A percentile compares a stretch with the other conserved stretches of the same genome.
Conservation (phyloP, 148 eudicot species). For the Amaranthus palmeri region DNA sequence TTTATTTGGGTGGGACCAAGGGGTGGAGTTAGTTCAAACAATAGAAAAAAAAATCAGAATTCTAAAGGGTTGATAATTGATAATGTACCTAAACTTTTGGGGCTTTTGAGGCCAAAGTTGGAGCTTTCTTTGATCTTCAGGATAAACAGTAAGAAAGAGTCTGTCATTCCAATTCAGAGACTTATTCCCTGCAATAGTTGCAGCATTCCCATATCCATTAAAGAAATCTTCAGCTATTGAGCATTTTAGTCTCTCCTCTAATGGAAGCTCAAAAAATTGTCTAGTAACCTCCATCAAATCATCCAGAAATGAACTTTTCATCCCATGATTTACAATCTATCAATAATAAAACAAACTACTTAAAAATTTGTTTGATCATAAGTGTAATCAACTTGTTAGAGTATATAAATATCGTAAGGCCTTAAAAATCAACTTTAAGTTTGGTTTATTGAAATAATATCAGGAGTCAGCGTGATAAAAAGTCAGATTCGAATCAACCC, state of each 20-base stretch:
- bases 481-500: too few relatives aligned
- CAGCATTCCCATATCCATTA: conserved; percentile 47
- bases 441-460: too few relatives aligned
- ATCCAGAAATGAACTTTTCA: conserved; percentile 44
- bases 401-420: too few relatives aligned
- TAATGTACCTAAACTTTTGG: conserved; percentile 14
- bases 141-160: conserved; percentile 32
- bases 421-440: too few relatives aligned
- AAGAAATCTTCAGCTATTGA: conserved; percentile 22
- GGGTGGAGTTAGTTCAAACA: too few relatives aligned
- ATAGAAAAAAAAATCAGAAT: too few relatives aligned
- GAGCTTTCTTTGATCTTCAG: conserved; percentile 28
- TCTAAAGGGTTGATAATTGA: neutral
- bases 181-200: conserved; percentile 19
- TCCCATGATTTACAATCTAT: conserved; percentile 55
- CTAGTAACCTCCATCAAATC: conserved; percentile 39
- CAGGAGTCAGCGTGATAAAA: too few relatives aligned
- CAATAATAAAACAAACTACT: neutral
- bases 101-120: conserved; percentile 34
- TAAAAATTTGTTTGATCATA: too few relatives aligned
- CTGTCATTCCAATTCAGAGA: conserved; percentile 41
- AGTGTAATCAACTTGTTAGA: too few relatives aligned
- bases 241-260: conserved; percentile 38
- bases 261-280: conserved; percentile 52
- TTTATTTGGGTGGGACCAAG: too few relatives aligned